Evolutionary conservation across 257 asterid genomes (phyloP), one percentile per base, ranked within the genome.

Genomic region (Prunella vulgaris): DNA sequence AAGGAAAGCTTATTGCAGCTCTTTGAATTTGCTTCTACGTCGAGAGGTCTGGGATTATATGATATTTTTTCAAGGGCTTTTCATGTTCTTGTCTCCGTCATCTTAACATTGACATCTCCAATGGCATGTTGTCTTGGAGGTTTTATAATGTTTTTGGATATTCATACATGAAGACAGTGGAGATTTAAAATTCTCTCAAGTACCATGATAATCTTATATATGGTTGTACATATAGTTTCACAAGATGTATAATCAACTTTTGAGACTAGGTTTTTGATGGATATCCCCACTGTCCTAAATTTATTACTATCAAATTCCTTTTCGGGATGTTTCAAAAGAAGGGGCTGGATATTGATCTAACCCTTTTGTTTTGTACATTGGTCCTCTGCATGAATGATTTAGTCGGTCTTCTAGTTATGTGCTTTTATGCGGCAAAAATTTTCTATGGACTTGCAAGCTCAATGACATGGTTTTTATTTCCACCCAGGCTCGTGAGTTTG

Each of bases 1-100:
- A 58, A 79, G 98, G 82, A 94, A 94, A 87, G 99, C 97, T 49
- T 94, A 94, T 77, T 94, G 99, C 87, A 86, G 93, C 88, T 94
- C 99, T 67, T 81, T 91, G 81, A 94, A 94, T 80, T 84, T 94
- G 74, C 98, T 94, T 75, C 83, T 94, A 68, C 96, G 99, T 53
- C 92, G 95, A 51, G 99, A 91, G 99, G 99, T 93, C 64, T 70
- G 95, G 70, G 60, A 56, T 72, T 68, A 66, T 5, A 74, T 77
- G 25, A 40, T 69, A 56, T 72, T 73, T 78, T 60, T 24, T 69
- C 37, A 4, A 32, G 9, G 9, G 37, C 37, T 9, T 32, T 32
- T 32, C 37, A 32, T 32, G 37, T 32, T 28, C 62, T 75, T 71
- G 38, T 68, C 12, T 62, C 32, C 53, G 56, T 52, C 53, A 69